Base-by-base conservation (phyloP, 495 filamentous ascomycete genomes). In the Astrothelium macrocarpum region DNA sequence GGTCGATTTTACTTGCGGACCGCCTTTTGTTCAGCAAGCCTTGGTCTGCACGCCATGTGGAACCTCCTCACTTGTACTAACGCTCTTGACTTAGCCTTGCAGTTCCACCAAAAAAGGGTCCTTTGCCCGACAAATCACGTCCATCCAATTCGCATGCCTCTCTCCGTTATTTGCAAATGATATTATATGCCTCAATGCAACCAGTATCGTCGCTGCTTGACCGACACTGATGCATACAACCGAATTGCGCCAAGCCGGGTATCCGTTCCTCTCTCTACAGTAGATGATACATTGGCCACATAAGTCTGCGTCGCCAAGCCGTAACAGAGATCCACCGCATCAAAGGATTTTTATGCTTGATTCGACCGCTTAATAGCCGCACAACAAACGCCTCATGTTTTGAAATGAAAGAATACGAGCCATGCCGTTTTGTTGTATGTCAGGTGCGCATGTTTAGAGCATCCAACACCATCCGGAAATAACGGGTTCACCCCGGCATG, bases 201-300 rank as follows among this genome's bases (percentile, higher is more conserved):
- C n/a, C n/a, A n/a, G n/a, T n/a, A n/a, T n/a, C n/a, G n/a, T n/a
- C n/a, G n/a, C n/a, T n/a, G 14, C 34, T 39, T 39, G 34, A 39
- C 34, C 34, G 34, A 39, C 34, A 39, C 5, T 39, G n/a, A 5
- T 39, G 34, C 34, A 39, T 39, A 7, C 49, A 26, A 26, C 23
- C 49, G 7, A 5, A 29, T 25, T 3, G 20, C n/a, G 49, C 49
- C 49, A 56, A 56, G 49, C 29, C 12, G 29, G 29, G 49, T 25
- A 29, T 26, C 29, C n/a, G n/a, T n/a, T n/a, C n/a, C n/a, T n/a
- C n/a, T n/a, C 11, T 25, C 10, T 26, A 56, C 49, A 56, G 49
- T 26, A 56, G 49, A 29, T 56, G 49, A 56, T 56, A 56, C 49
- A 26, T 56, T 39, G 20, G 49, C 49, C 12, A 56, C 49, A 26